Conservation (phyloP, 108 stramenopile species). For the Nitzschia sp. region DNA sequence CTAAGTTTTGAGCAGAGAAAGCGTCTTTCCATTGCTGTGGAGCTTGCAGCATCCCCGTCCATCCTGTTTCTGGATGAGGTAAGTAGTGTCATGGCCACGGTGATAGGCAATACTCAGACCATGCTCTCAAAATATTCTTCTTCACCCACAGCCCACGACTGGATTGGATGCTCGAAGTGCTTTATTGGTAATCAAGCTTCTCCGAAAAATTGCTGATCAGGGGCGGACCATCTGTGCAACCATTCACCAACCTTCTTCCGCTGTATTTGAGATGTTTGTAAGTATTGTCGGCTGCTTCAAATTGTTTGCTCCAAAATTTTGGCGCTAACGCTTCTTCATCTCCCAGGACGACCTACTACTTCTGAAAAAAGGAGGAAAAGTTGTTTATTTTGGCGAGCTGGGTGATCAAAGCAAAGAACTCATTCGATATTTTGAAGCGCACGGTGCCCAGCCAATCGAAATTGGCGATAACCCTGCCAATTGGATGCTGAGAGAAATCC, state of each 20-base stretch:
- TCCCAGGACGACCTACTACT: constrained; percentile 37
- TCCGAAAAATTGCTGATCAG: constrained; percentile 63
- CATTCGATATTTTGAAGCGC: constrained; percentile 61
- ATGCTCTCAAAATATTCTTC: not conserved
- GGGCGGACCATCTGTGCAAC: constrained; percentile 58
- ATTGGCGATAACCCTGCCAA: constrained; percentile 75
- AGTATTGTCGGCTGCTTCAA: not conserved
- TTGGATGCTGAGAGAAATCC: constrained; percentile 62
- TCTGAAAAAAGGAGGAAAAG: constrained; percentile 42
- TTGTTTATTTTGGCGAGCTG: constrained; percentile 68
- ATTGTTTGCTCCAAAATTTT: not conserved
- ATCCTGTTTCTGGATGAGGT: constrained; percentile 80
- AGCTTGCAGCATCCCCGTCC: constrained; percentile 65
- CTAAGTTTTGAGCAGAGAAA: constrained; percentile 78
- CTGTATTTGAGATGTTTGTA: constrained; percentile 60
- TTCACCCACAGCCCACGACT: constrained; percentile 50
- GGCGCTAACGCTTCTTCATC: no score
- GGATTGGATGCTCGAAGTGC: constrained; percentile 74
- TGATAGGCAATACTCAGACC: not conserved
- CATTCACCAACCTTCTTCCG: constrained; percentile 77
- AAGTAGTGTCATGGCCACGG: not conserved
- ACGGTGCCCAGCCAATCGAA: constrained; percentile 56
- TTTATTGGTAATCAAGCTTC: constrained; percentile 53
- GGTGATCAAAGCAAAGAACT: constrained; percentile 51
- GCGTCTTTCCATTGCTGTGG: constrained; percentile 79